Base-by-base conservation (phyloP, 106 monocot species). In the Dioscorea alata region DNA sequence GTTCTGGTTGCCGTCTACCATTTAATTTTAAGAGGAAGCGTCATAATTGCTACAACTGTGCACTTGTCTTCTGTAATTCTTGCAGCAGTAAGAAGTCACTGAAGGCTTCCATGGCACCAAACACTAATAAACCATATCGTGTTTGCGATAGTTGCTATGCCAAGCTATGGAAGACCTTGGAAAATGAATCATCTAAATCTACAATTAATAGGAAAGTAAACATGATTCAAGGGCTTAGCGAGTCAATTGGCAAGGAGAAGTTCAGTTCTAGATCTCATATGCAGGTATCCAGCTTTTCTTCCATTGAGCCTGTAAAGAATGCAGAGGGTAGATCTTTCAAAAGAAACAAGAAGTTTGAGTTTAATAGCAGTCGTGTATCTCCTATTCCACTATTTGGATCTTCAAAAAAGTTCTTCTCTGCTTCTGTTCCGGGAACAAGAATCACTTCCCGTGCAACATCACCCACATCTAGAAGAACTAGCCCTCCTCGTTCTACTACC, bases 21-120 rank as follows among this genome's bases (percentile, higher is more conserved):
- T 96, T 96, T 79, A 96, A 88, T 81, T 96, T 96, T 65, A 96
- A 92, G 76, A 86, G 96, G 69, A 96, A 96, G 69, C 86, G 96
- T 13, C 96, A 96, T 61, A 96, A 96, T 74, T 96, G 96, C 74
- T 96, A 96, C 74, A 91, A 96, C 25, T 96, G 96, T 84, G 96
- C 92, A 57, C 92, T 92, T 49, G 88, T 96, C 9, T 96, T 82
- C 77, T 96, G 96, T 76, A 83, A 96, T 89, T 86, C 86, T 19
- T 96, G 96, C 60, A 96, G 96, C 72, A 96, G 88, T 57, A 96
- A 84, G 70, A 92, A 89, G 57, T 86, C 96, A 67, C 81, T 96
- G 71, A 91, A 79, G 82, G 96, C 96, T 62, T 88, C 92, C 56
- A 84, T 96, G 86, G 89, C 96, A 52, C 96, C 96, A 34, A 96